Evolutionary conservation across 352 stramenopile species (phyloP).

Genomic region (Globisporangium carolinianum): DNA sequence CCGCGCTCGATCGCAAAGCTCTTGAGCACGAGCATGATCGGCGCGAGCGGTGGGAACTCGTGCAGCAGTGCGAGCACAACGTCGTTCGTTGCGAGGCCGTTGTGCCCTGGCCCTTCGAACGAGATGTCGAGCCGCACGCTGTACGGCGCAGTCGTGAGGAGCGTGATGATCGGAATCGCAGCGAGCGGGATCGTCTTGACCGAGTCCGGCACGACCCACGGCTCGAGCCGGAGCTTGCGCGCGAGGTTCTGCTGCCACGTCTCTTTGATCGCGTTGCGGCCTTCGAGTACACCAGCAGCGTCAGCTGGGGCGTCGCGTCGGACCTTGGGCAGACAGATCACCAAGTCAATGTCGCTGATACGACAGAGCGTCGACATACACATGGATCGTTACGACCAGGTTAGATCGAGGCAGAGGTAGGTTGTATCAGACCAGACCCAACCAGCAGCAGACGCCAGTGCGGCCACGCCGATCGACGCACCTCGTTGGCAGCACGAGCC

Average conservation of each 20-base stretch:
- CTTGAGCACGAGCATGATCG: conserved; percentile 97
- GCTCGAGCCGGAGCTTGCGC: conserved; percentile 90
- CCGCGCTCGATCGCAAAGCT: conserved; percentile 90
- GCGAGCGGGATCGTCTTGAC: conserved; percentile 97
- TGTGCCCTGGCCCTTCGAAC: conserved; percentile 95
- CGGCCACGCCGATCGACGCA: conserved; percentile 1
- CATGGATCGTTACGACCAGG: background rate
- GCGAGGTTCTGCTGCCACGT: conserved; percentile 96
- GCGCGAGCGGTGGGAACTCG: conserved; percentile 90
- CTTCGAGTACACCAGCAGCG: conserved; percentile 94
- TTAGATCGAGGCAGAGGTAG: background rate
- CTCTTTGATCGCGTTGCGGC: conserved; percentile 97
- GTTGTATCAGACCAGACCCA: background rate
- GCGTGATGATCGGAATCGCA: conserved; percentile 96
- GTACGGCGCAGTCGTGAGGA: conserved; percentile 77
- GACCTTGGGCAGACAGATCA: conserved; percentile 98
- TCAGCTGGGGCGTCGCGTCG: conserved; percentile 90
- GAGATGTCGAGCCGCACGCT: conserved; percentile 93
- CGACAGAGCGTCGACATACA: background rate
- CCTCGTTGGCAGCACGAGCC: conserved; percentile 92
- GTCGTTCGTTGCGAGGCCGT: conserved; percentile 92
- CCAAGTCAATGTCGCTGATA: conserved; percentile 92
- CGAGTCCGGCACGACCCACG: conserved; percentile 89
- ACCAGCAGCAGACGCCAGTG: background rate
- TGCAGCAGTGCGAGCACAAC: conserved; percentile 91